A percentile compares a stretch with the other conserved stretches of the same genome.
Evolutionary conservation across 2,329 filamentous ascomycete species (phyloP).

Genomic region (Pseudopithomyces chartarum): DNA sequence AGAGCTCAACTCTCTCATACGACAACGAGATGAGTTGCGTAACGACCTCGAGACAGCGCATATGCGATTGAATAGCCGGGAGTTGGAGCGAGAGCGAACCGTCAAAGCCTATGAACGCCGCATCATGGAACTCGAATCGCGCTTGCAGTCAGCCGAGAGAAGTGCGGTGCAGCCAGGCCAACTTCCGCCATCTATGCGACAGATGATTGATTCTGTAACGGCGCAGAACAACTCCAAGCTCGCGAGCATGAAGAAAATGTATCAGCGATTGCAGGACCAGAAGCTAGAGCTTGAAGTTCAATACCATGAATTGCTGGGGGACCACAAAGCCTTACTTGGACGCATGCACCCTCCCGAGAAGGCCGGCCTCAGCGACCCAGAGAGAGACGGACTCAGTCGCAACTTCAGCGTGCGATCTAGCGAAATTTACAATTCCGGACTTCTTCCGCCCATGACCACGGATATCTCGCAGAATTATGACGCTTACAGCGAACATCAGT

Average conservation of each 20-base stretch:
- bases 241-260: constrained; percentile 56
- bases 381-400: constrained; percentile 25
- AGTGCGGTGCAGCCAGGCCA: constrained; percentile 35
- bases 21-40: constrained; percentile 63
- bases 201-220: constrained; percentile 55
- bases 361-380: constrained; percentile 11
- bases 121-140: constrained; percentile 52
- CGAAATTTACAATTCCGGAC: constrained; percentile 26
- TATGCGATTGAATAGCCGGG: constrained; percentile 60
- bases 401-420: constrained; percentile 33
- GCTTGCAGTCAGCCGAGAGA: constrained; percentile 31
- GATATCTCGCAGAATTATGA: constrained; percentile 34
- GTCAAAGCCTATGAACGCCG: constrained; percentile 55
- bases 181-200: constrained; percentile 48
- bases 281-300: constrained; percentile 57
- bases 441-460: constrained; percentile 30
- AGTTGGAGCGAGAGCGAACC: constrained; percentile 55
- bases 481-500: constrained; percentile 34
- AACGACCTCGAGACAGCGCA: constrained; percentile 64
- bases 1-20: constrained; percentile 58
- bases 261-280: constrained; percentile 56
- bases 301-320: constrained; percentile 47
- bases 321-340: constrained; percentile 34
- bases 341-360: constrained; percentile 29
- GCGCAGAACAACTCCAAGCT: constrained; percentile 55